Evolutionary conservation across 208 protist genomes (phyloP), one percentile per base, ranked within the genome.

Genomic region (Angomonas deanei): DNA sequence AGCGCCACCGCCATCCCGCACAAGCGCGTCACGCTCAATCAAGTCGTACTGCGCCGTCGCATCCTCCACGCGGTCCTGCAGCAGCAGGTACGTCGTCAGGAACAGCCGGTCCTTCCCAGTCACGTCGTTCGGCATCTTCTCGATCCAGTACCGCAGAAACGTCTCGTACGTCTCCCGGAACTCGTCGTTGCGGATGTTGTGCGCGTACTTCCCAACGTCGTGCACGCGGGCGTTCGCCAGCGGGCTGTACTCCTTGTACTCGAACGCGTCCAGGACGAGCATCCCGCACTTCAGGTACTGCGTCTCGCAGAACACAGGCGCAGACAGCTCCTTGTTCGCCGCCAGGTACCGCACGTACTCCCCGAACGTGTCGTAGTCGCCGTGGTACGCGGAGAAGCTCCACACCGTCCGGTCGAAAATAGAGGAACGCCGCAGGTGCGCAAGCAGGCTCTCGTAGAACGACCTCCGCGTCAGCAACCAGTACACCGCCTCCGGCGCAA

Each of bases 221-320:
- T 68, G 63, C 52, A 32, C 53, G 36, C 63, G 50, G 19, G 63
- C 50, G 33, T 32, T 47, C 36, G 36, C 63, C 36, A 68, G 53
- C 19, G 63, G 63, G 63, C 36, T 68, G 63, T 61, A 68, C 38
- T 68, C 63, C 32, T 39, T 42, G 63, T 61, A 68, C 36, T 49
- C 38, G 42, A 68, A 68, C 24, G n/a, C 3, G 63, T 59, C 53
- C 3, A 61, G 1, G 34, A 6, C 3, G 3, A 68, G 8, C 11
- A 26, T 5, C 36, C 3, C 24, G 2, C 27, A 31, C 24, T 42
- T 24, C 36, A 68, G 36, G 53, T 68, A 68, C 49, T 50, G 63
- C 32, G 49, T 34, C 1, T 39, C 49, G 24, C 19, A 56, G 42
- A 50, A 50, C 19, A 50, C 42, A 4, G 42, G 8, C 24, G 53